Evolutionary conservation across 495 filamentous ascomycete genomes (phyloP).

Genomic region (Evansstolkia leycettana): DNA sequence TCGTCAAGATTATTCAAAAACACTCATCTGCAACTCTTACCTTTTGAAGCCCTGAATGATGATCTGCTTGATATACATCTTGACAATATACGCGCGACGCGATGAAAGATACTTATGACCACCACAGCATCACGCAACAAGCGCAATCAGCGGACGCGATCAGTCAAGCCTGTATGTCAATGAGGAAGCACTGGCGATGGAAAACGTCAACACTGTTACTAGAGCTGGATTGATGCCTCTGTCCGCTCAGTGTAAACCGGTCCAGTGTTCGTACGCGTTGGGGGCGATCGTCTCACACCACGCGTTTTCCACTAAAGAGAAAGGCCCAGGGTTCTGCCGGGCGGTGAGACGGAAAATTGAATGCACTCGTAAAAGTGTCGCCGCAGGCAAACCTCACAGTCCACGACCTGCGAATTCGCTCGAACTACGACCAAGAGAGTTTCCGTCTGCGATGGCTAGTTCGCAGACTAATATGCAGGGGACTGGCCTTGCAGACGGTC

Average conservation of each 20-base stretch:
- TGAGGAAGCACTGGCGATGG: too few relatives aligned
- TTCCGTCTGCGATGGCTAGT: constrained; percentile 14
- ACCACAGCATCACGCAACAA: constrained; percentile 26
- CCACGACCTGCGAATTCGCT: background rate
- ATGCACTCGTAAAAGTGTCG: constrained; percentile 22
- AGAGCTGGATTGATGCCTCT: too few relatives aligned
- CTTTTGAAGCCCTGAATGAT: constrained; percentile 99
- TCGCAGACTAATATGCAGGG: constrained; percentile 11
- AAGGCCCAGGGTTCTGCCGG: constrained; percentile 35
- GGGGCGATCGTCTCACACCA: constrained; percentile 2
- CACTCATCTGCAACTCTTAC: constrained; percentile 27
- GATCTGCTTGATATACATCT: constrained; percentile 99
- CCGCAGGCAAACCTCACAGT: background rate
- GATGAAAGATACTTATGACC: constrained; percentile 15
- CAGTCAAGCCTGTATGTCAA: too few relatives aligned
- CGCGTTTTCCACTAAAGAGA: constrained; percentile 11
- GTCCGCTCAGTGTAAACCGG: background rate
- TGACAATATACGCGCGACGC: constrained; percentile 27
- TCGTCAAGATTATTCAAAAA: background rate
- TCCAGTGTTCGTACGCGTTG: background rate
- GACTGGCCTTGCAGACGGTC: constrained; percentile 29
- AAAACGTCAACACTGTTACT: too few relatives aligned
- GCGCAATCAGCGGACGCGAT: too few relatives aligned
- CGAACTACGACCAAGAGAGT: background rate
- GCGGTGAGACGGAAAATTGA: constrained; percentile 19